Conservation (phyloP, 768 basidiomycete species). For the Leucogyrophana mollusca region DNA sequence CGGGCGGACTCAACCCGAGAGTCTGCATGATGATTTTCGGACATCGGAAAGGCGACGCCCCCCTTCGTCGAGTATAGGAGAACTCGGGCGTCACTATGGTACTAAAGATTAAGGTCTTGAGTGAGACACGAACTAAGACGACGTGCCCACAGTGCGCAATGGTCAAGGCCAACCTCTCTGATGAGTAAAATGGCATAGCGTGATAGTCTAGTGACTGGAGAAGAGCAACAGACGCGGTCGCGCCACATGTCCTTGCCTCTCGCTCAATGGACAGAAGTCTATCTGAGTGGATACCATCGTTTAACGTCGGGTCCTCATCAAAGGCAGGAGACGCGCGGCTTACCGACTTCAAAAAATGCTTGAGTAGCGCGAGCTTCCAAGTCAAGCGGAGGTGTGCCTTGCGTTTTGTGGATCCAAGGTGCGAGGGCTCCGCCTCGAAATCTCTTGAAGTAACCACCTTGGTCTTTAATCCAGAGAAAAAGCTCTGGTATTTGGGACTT, state of each 20-base stretch:
- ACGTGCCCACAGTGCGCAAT: constrained; percentile 90
- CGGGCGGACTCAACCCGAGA: constrained; percentile 81
- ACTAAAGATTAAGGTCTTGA: not conserved
- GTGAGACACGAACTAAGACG: not conserved
- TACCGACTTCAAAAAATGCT: constrained; percentile 80
- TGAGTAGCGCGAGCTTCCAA: constrained; percentile 84
- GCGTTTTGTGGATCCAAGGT: constrained; percentile 53
- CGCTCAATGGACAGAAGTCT: constrained; percentile 66
- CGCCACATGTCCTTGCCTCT: constrained; percentile 76
- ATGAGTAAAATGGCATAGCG: constrained; percentile 78
- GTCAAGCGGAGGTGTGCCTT: constrained; percentile 46
- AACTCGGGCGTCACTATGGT: constrained; percentile 80
- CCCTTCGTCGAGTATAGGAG: constrained; percentile 73
- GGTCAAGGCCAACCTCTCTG: constrained; percentile 73
- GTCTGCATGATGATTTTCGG: constrained; percentile 96
- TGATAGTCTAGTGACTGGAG: constrained; percentile 89
- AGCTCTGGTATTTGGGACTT: constrained; percentile 73
- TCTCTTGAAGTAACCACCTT: constrained; percentile 90
- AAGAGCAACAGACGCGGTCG: constrained; percentile 87
- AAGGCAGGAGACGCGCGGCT: constrained; percentile 1
- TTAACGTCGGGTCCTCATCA: not conserved
- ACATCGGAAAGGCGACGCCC: constrained; percentile 81
- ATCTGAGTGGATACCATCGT: constrained; percentile 42
- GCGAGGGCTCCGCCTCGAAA: constrained; percentile 78
- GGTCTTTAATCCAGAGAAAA: constrained; percentile 70